Evolutionary conservation across 192 early-diverging fungal genomes (phyloP).

Genomic region (Phycomyces nitens): DNA sequence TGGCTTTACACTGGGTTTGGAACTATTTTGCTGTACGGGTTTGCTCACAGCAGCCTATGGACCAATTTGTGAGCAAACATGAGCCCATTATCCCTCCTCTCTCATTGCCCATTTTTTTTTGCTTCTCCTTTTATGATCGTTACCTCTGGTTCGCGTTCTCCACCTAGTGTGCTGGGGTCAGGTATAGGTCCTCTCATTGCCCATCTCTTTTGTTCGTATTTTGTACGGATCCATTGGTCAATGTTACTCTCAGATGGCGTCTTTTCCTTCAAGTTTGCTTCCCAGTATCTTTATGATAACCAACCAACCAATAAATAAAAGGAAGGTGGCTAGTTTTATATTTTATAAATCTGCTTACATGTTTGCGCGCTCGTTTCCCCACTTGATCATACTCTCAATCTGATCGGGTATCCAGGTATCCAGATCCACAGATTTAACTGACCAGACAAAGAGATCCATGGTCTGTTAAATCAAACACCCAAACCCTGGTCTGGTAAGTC

Average conservation of each 20-base stretch:
- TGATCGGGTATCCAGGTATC: constrained; percentile 80
- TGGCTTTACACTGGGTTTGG: constrained; percentile 1
- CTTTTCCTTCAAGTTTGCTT: constrained; percentile 42
- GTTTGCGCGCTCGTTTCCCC: constrained; percentile 74
- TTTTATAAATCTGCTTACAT: constrained; percentile 42
- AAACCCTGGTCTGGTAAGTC: neutral
- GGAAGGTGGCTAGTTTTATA: too few relatives aligned
- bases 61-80: neutral
- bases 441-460: neutral
- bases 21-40: too few relatives aligned
- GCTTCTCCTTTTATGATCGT: constrained; percentile 5
- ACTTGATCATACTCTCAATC: constrained; percentile 72
- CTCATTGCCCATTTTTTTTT: constrained; percentile 18
- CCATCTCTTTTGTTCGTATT: constrained; percentile 78
- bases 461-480: too few relatives aligned
- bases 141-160: neutral
- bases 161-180: constrained; percentile 62
- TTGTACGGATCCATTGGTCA: constrained; percentile 71
- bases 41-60: neutral
- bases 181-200: constrained; percentile 70
- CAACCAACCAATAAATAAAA: too few relatives aligned
- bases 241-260: constrained; percentile 55
- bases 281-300: constrained; percentile 48
- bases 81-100: neutral
- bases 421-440: constrained; percentile 83